These are phyloP conservation scores for Hygrophila difformis DNA, from an alignment of 257 asterid species.

Conservation along the genomic window DNA sequence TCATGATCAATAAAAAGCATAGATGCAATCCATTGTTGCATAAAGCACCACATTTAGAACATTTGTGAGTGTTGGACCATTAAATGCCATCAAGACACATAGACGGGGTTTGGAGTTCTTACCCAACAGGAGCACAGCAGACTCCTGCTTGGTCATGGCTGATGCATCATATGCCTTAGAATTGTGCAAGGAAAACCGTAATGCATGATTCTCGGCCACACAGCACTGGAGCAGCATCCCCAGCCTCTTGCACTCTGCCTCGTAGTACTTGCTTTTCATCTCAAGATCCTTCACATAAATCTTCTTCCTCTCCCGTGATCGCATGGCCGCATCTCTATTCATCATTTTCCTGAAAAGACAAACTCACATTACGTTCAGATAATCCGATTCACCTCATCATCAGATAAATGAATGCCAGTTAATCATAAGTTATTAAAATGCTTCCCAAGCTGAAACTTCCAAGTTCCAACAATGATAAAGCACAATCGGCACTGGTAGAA, in stretches of 20 bases:
- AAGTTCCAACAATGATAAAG: too few relatives aligned
- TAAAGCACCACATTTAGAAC: too few relatives aligned
- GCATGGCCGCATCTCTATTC: conserved; percentile 88
- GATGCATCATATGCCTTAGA: conserved; percentile 71
- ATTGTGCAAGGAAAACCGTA: conserved; percentile 61
- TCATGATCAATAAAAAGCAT: too few relatives aligned
- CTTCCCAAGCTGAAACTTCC: too few relatives aligned
- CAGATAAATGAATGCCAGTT: too few relatives aligned
- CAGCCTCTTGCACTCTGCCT: conserved; percentile 92
- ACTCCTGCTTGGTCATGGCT: conserved; percentile 95
- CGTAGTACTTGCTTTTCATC: conserved; percentile 72
- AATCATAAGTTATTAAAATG: too few relatives aligned
- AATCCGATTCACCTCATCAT: not conserved
- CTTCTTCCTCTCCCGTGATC: conserved; percentile 94
- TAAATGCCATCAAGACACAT: too few relatives aligned
- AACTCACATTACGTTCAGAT: not conserved
- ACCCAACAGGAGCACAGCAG: conserved; percentile 99
- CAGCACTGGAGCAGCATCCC: conserved; percentile 74
- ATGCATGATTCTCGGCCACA: conserved; percentile 83
- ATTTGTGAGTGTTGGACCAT: too few relatives aligned
- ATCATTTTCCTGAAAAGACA: conserved; percentile 68
- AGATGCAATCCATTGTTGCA: too few relatives aligned
- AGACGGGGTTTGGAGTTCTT: conserved; percentile 30
- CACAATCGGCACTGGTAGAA: too few relatives aligned
- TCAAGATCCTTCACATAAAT: conserved; percentile 79